Evolutionary conservation across 2,329 filamentous ascomycete genomes (phyloP).

Genomic region (Escovopsis sp.): DNA sequence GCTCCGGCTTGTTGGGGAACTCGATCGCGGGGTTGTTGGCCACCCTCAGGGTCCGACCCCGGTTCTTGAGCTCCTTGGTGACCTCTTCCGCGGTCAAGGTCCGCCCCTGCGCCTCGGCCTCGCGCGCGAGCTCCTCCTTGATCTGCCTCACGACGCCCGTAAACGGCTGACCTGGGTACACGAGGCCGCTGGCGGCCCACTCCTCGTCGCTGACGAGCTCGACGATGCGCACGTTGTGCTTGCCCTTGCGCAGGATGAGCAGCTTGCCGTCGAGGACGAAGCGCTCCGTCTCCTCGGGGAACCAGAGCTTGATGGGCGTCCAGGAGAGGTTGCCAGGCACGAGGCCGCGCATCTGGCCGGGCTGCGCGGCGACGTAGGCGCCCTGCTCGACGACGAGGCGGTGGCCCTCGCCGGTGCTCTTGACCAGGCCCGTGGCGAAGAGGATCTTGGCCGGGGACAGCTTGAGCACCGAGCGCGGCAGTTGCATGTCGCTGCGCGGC

Average conservation of each 20-base stretch:
- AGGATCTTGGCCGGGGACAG: slow-evolving; percentile 45
- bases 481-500: slow-evolving; percentile 37
- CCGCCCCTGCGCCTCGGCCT: slow-evolving; percentile 19
- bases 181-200: slow-evolving; percentile 32
- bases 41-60: slow-evolving; percentile 14
- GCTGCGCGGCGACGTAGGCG: slow-evolving; percentile 44
- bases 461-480: slow-evolving; percentile 42
- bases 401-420: slow-evolving; percentile 41
- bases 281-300: slow-evolving; percentile 38
- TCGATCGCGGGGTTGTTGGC: slow-evolving; percentile 27
- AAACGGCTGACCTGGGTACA: slow-evolving; percentile 38
- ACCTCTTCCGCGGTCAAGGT: slow-evolving; percentile 13
- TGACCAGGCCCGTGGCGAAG: slow-evolving; percentile 42
- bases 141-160: slow-evolving; percentile 33
- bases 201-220: slow-evolving; percentile 43
- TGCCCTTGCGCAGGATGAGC: slow-evolving; percentile 47
- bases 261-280: slow-evolving; percentile 46
- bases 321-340: slow-evolving; percentile 40
- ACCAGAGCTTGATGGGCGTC: slow-evolving; percentile 46
- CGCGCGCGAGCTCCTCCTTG: slow-evolving; percentile 21
- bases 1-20: slow-evolving; percentile 22
- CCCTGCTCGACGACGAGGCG: slow-evolving; percentile 40
- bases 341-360: slow-evolving; percentile 29
- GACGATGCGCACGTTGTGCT: slow-evolving; percentile 47
- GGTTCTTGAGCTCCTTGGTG: slow-evolving; percentile 14